Conservation (phyloP, 352 stramenopile genomes). For the Pythium rhizo-oryzae region DNA sequence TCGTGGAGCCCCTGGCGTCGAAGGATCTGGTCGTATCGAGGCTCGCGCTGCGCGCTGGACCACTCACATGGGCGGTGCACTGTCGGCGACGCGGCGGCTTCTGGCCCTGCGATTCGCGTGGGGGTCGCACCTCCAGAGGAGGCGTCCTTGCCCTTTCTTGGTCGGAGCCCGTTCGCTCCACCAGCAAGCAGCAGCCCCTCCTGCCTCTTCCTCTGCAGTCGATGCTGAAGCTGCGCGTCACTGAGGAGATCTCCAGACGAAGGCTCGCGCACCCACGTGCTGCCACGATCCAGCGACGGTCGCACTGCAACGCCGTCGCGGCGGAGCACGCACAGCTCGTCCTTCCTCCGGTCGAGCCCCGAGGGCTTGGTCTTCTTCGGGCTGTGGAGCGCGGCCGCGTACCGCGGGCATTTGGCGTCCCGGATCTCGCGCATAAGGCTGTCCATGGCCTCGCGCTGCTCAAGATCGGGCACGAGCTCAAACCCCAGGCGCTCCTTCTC, state of each 20-base stretch:
- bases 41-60: neutral
- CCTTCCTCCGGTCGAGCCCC: neutral
- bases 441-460: slow-evolving; percentile 10
- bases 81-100: neutral
- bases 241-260: slow-evolving; percentile 11
- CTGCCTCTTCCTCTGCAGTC: slow-evolving; percentile 14
- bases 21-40: neutral
- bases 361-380: neutral
- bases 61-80: neutral
- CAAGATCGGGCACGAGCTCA: slow-evolving; percentile 8
- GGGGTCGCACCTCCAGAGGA: no score
- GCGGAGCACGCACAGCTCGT: neutral
- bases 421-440: neutral
- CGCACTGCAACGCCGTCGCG: neutral
- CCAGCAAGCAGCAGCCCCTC: slow-evolving; percentile 5
- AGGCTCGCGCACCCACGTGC: slow-evolving; percentile 24
- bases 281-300: slow-evolving; percentile 23
- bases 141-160: no score
- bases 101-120: no score
- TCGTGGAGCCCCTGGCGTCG: neutral
- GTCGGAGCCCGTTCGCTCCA: neutral
- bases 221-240: slow-evolving; percentile 14
- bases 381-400: slow-evolving; percentile 10
- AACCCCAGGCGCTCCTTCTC: slow-evolving; percentile 14
- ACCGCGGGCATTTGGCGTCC: slow-evolving; percentile 13